These are phyloP conservation scores for Silene conica DNA, from an alignment of 148 eudicot species.

Conservation along the genomic window DNA sequence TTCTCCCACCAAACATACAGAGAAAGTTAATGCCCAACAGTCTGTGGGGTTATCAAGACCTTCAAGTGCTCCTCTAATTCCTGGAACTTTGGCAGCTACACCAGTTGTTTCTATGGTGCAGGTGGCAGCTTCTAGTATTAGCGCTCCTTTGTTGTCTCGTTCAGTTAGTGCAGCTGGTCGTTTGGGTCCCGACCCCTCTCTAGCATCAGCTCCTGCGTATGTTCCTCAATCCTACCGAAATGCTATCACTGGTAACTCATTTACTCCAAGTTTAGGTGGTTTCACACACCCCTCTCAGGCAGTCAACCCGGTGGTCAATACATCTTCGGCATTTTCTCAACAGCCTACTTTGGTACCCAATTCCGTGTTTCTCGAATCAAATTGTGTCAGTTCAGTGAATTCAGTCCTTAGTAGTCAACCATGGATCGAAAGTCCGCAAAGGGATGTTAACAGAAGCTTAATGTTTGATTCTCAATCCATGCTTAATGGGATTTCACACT, in stretches of 20 bases:
- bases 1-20: slow-evolving; percentile 40
- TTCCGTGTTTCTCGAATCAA: slow-evolving; percentile 36
- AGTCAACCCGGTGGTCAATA: slow-evolving; percentile 33
- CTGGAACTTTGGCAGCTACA: slow-evolving; percentile 41
- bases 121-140: slow-evolving; percentile 23
- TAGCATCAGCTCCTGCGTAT: slow-evolving; percentile 38
- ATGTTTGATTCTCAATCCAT: slow-evolving; percentile 36
- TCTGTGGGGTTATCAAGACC: slow-evolving; percentile 61
- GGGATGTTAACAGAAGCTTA: slow-evolving; percentile 41
- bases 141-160: slow-evolving; percentile 45
- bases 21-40: slow-evolving; percentile 46
- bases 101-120: slow-evolving; percentile 48
- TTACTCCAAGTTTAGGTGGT: slow-evolving; percentile 37
- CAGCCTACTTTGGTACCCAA: slow-evolving; percentile 37
- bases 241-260: slow-evolving; percentile 59
- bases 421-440: slow-evolving; percentile 50
- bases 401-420: slow-evolving; percentile 41
- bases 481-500: slow-evolving; percentile 33
- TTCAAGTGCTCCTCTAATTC: slow-evolving; percentile 69
- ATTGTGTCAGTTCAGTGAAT: slow-evolving; percentile 33
- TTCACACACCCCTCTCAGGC: slow-evolving; percentile 43
- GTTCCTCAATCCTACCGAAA: slow-evolving; percentile 73
- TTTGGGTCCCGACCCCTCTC: slow-evolving; percentile 60
- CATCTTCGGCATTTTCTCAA: slow-evolving; percentile 43
- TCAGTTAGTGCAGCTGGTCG: slow-evolving; percentile 75